Conservation (phyloP, 805 yeast genomes). For the Lipomyces yamanashiensis region DNA sequence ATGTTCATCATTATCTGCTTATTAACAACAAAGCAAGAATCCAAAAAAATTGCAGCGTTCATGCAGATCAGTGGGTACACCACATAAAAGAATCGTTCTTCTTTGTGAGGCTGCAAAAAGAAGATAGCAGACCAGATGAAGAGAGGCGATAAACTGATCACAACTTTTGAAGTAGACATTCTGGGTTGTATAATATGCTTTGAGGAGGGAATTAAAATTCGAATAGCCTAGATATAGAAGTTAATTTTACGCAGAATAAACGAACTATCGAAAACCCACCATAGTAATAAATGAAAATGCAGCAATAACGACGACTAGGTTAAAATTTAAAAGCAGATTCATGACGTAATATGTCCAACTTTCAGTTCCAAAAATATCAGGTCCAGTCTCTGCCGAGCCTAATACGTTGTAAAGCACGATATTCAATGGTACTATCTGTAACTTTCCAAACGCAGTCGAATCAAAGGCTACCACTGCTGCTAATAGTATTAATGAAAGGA, state of each 20-base stretch:
- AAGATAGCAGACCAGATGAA: slow-evolving; percentile 71
- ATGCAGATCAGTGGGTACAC: slow-evolving; percentile 71
- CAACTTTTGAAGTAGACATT: slow-evolving; percentile 1
- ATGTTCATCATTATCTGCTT: not conserved
- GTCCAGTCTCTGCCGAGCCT: slow-evolving; percentile 74
- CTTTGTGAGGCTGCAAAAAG: slow-evolving; percentile 83
- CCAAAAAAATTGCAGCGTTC: slow-evolving; percentile 60
- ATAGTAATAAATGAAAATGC: slow-evolving; percentile 11
- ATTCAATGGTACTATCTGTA: slow-evolving; percentile 72
- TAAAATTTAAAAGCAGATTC: slow-evolving; percentile 77
- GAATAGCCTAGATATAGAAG: not conserved
- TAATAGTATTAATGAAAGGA: slow-evolving; percentile 1
- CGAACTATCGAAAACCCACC: slow-evolving; percentile 36
- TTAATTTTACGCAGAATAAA: not conserved
- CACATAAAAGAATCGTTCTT: slow-evolving; percentile 89
- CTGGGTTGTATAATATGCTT: not conserved
- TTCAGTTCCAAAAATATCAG: slow-evolving; percentile 88
- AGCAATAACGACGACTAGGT: slow-evolving; percentile 49
- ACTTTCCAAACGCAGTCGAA: slow-evolving; percentile 61
- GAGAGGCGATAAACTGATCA: slow-evolving; percentile 47
- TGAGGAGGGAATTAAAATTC: not conserved
- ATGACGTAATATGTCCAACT: slow-evolving; percentile 71
- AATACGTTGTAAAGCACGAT: slow-evolving; percentile 83
- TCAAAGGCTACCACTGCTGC: slow-evolving; percentile 54
- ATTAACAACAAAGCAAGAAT: slow-evolving; percentile 15